Percentiles rank a stretch among this genome's conserved stretches.
phyloP scores from a whole-genome alignment of 2,329 filamentous ascomycete genomes.

The Botrytis deweyae region DNA sequence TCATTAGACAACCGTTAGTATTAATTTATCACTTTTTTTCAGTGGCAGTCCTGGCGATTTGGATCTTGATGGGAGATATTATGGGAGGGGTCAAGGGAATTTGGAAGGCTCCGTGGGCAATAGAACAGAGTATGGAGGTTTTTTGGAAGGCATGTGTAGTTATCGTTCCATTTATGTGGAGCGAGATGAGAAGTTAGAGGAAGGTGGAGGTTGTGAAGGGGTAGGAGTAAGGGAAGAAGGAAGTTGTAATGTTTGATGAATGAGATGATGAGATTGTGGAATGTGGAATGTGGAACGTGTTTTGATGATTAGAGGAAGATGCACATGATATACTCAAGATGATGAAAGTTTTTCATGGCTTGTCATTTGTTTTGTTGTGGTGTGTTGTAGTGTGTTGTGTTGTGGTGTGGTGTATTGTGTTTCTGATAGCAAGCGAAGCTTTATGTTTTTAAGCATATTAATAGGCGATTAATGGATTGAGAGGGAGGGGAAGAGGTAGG shows the following conservation, averaged over 20 bases:
- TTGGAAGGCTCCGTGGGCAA: slow-evolving; percentile 61
- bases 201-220: neutral
- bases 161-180: slow-evolving; percentile 77
- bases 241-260: slow-evolving; percentile 5
- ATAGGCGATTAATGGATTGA: neutral
- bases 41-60: slow-evolving; percentile 86
- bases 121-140: slow-evolving; percentile 66
- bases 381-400: neutral
- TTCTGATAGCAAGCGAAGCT: neutral
- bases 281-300: too few relatives aligned
- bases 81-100: slow-evolving; percentile 51
- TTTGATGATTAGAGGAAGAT: neutral
- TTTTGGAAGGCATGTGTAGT: slow-evolving; percentile 80
- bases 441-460: neutral
- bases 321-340: neutral
- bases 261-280: neutral
- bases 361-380: neutral
- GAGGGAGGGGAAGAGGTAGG: neutral
- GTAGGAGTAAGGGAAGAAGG: neutral
- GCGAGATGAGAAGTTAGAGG: slow-evolving; percentile 52
- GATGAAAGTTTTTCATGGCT: neutral
- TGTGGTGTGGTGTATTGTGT: neutral
- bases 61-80: slow-evolving; percentile 50
- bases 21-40: slow-evolving; percentile 93
- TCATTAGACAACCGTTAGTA: slow-evolving; percentile 73